These are phyloP conservation scores for Epichloe bromicola DNA, from an alignment of 2,329 filamentous ascomycete genomes.

Conservation along the genomic window DNA sequence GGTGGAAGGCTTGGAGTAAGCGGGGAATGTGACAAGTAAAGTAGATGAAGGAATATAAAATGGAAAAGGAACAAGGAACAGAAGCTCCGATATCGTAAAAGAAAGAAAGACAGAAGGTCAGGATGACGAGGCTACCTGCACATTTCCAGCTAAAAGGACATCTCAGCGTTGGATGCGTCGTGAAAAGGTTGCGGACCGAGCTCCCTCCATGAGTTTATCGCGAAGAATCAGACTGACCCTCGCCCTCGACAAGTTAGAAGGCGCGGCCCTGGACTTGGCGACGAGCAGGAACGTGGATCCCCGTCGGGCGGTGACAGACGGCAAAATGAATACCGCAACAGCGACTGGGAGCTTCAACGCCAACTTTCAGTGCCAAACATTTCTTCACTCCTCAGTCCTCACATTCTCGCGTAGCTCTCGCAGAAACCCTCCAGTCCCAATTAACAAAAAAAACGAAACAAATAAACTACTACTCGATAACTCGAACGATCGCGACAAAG, in stretches of 20 bases:
- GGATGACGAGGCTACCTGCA: constrained; percentile 6
- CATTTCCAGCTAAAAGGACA: constrained; percentile 10
- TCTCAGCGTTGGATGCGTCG: constrained; percentile 8
- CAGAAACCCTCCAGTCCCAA: background rate
- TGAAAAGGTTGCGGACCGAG: background rate
- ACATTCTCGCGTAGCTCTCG: background rate
- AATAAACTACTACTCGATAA: too few species aligned
- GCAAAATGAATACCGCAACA: constrained; percentile 2
- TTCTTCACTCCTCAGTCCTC: background rate
- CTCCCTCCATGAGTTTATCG: background rate
- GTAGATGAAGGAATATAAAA: background rate
- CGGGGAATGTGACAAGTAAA: background rate
- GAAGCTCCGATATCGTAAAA: background rate
- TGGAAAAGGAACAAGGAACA: constrained; percentile 6
- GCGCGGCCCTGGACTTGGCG: background rate
- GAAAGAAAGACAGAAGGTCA: background rate
- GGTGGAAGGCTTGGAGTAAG: background rate
- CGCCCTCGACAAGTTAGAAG: constrained; percentile 7
- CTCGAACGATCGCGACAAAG: background rate
- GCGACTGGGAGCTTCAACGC: background rate
- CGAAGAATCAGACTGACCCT: background rate
- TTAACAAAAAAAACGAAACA: too few species aligned
- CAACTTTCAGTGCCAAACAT: background rate
- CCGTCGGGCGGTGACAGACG: constrained; percentile 10
- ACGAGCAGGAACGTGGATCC: constrained; percentile 1